Evolutionary conservation across 495 filamentous ascomycete species (phyloP).

Genomic region (Mytilinidion resinicola): DNA sequence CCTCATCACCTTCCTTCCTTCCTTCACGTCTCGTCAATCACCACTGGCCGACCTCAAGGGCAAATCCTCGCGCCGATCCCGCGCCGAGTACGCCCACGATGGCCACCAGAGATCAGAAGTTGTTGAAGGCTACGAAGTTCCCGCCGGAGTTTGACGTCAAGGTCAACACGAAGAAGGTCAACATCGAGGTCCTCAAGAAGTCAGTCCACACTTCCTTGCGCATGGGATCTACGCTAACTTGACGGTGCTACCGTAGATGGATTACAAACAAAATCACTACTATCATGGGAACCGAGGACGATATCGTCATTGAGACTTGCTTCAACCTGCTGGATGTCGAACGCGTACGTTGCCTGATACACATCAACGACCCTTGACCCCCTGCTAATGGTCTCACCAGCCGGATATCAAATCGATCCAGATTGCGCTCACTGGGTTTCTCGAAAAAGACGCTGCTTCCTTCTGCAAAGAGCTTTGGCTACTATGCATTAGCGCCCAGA

Average conservation of each 20-base stretch:
- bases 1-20: too few species aligned
- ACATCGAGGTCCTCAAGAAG: slow-evolving; percentile 97
- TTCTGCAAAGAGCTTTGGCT: slow-evolving; percentile 97
- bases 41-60: too few species aligned
- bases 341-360: slow-evolving; percentile 60
- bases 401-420: slow-evolving; percentile 93
- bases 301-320: slow-evolving; percentile 88
- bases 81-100: slow-evolving; percentile 9
- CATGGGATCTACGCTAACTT: background rate
- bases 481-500: slow-evolving; percentile 81
- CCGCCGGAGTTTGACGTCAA: slow-evolving; percentile 89
- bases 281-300: slow-evolving; percentile 85
- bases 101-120: slow-evolving; percentile 68
- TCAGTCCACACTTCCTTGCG: slow-evolving; percentile 37
- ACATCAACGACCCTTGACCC: background rate
- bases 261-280: slow-evolving; percentile 80
- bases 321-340: slow-evolving; percentile 80
- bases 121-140: slow-evolving; percentile 85
- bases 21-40: too few species aligned
- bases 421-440: slow-evolving; percentile 86
- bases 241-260: slow-evolving; percentile 57
- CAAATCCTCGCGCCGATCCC: too few species aligned
- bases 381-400: slow-evolving; percentile 42
- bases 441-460: slow-evolving; percentile 82
- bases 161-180: slow-evolving; percentile 96